Evolutionary conservation across 306 rosid species (phyloP), one percentile per base, ranked within the genome.

Genomic region (Medicago truncatula): DNA sequence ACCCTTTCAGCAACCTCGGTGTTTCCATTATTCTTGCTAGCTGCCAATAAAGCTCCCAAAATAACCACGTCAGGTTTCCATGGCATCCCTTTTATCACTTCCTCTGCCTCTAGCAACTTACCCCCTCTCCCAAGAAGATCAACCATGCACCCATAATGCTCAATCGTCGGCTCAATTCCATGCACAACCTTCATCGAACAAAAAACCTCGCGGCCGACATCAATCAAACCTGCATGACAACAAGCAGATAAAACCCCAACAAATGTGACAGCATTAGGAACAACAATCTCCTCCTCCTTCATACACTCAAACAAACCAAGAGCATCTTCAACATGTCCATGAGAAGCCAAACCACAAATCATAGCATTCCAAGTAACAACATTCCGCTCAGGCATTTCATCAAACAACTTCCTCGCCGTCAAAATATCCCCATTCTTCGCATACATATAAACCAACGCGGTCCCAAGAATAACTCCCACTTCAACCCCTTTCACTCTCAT

Each of bases 321-420:
- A 28, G 83, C 82, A 59, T 78, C 82, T 25, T 83, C 81, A 41
- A 68, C 87, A 71, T 66, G 69, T 6, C 85, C 87, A 80, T 83
- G 64, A 61, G 73, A 38, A 61, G 87, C 85, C 73, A 83, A 75
- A 46, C 89, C 87, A 60, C 76, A 70, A 2, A 86, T 83, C 85
- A 86, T 86, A 28, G 84, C 85, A 83, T 86, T 86, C 89, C 87
- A 83, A 53, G 87, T 83, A 47, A 70, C 82, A 75, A 83, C 63
- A 23, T 81, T 86, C 74, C 76, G 81, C 71, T 80, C 85, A n/a
- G n/a, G 43, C 85, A 86, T 86, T 28, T 58, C 75, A 75, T 83
- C 83, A 12, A 86, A 86, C 58, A 80, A 31, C 70, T 54, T 68
- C 49, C 65, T 71, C 34, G 87, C 87, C 56, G 0, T 63, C 6